Evolutionary conservation across 176 grass and related monocot species (phyloP), one percentile per base, ranked within the genome.

Genomic region (Leersia perrieri): DNA sequence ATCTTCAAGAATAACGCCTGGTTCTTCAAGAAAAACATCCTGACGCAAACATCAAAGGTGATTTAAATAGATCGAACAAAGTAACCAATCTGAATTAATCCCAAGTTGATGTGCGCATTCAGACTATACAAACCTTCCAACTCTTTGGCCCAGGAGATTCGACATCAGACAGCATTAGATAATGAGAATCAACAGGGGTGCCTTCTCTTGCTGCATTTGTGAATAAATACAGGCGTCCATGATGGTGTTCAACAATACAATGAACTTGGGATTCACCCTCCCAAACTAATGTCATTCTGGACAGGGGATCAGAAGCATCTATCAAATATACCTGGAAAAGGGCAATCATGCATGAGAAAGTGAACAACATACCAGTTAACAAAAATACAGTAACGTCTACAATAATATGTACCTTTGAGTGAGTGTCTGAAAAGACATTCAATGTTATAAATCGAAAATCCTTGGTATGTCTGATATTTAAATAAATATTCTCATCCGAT

Each of bases 391-490:
- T 60, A 79, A 25, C 20, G 7, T 16, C 26, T 68, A 33, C 34
- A 67, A 78, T 40, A 60, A 70, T 86, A 9, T 55, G 66, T 89
- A 93, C 92, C 92, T 91, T 98, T 70, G 95, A 98, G 67, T 83
- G 94, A 65, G 66, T 91, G 61, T 92, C 93, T 28, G 95, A 98
- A 89, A 98, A 95, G 40, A 93, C 74, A 89, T 98, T 95, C 89
- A 95, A 81, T 2, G 90, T 95, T 84, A 93, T 89, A 74, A 88
- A 95, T 63, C 10, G 69, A 91, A 89, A 98, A 86, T 98, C 95
- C 42, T 98, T 98, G 36, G 92, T 95, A 82, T 95, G 93, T 87
- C 92, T 95, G 79, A 98, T 91, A 78, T 90, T 94, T 82, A 98
- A 76, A 88, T 89, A 85, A 67, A 82, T 79, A 86, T 98, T 95